Percentiles rank a stretch among this genome's conserved stretches.
Evolutionary conservation across 768 basidiomycete species (phyloP).

Genomic region (Suillus subaureus): DNA sequence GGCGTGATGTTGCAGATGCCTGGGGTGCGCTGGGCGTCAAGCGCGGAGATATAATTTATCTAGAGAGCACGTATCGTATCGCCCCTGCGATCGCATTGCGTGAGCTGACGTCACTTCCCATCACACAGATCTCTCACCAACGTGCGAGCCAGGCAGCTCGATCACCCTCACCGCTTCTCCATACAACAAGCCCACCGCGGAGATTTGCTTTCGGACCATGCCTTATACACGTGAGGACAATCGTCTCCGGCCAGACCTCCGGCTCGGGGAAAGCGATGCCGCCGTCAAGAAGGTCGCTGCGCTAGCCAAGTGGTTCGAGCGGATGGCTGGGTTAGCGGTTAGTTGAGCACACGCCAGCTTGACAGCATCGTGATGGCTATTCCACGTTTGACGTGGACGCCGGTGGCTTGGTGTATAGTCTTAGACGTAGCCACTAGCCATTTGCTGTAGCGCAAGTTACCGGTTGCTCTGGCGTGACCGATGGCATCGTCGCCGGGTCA

Average conservation of each 20-base stretch:
- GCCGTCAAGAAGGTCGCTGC: conserved; percentile 66
- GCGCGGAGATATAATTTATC: conserved; percentile 70
- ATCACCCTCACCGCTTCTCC: conserved; percentile 69
- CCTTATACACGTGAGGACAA: conserved; percentile 62
- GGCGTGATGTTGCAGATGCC: conserved; percentile 73
- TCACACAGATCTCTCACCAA: conserved; percentile 52
- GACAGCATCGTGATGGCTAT: neutral
- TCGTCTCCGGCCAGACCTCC: conserved; percentile 68
- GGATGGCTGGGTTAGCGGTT: conserved; percentile 54
- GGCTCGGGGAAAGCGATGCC: conserved; percentile 69
- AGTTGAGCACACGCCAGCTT: neutral
- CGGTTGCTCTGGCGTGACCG: neutral
- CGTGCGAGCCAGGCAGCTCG: conserved; percentile 45
- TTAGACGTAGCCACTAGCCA: neutral
- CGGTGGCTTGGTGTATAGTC: neutral
- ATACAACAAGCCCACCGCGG: conserved; percentile 57
- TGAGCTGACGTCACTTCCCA: neutral
- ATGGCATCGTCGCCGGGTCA: neutral
- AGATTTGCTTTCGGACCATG: conserved; percentile 82
- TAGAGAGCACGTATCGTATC: conserved; percentile 57
- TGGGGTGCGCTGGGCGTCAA: conserved; percentile 65
- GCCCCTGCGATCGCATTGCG: conserved; percentile 1
- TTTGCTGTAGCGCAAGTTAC: neutral
- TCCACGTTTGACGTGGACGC: neutral
- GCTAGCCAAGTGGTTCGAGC: conserved; percentile 72